Evolutionary conservation across 139 green algal species (phyloP).

Genomic region (Ettlia oleoabundans): DNA sequence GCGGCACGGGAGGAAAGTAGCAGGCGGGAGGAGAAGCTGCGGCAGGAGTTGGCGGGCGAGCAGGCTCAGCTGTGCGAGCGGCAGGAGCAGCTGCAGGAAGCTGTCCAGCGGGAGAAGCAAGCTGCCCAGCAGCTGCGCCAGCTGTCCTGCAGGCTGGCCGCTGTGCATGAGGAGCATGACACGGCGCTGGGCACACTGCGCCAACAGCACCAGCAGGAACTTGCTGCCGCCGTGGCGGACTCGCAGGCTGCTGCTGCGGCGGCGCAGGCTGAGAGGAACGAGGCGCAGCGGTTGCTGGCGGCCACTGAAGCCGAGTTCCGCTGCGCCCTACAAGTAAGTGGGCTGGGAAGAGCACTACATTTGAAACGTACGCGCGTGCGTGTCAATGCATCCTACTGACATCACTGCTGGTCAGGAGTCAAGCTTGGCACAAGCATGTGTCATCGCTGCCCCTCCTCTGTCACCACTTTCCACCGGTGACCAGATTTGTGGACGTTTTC

Average conservation of each 20-base stretch:
- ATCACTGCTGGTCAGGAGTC: too few relatives aligned
- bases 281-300: slow-evolving; percentile 37
- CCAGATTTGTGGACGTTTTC: too few relatives aligned
- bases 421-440: too few relatives aligned
- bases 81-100: slow-evolving; percentile 5
- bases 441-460: too few relatives aligned
- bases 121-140: slow-evolving; percentile 26
- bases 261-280: slow-evolving; percentile 9
- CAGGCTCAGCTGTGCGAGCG: not conserved
- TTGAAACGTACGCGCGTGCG: not conserved
- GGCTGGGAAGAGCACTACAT: not conserved
- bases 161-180: slow-evolving; percentile 46
- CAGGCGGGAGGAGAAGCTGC: slow-evolving; percentile 44
- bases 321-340: slow-evolving; percentile 40
- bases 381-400: too few relatives aligned
- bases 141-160: slow-evolving; percentile 24
- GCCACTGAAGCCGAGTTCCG: slow-evolving; percentile 50
- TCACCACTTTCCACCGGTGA: too few relatives aligned
- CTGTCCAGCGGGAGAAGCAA: not conserved
- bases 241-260: slow-evolving; percentile 11
- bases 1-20: slow-evolving; percentile 35
- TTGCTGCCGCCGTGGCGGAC: slow-evolving; percentile 15
- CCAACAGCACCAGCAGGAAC: slow-evolving; percentile 43
- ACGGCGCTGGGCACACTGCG: slow-evolving; percentile 34
- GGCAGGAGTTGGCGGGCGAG: slow-evolving; percentile 2